These are phyloP conservation scores for Apiospora phragmitis DNA, from an alignment of 2,329 filamentous ascomycete genomes.

Conservation along the genomic window DNA sequence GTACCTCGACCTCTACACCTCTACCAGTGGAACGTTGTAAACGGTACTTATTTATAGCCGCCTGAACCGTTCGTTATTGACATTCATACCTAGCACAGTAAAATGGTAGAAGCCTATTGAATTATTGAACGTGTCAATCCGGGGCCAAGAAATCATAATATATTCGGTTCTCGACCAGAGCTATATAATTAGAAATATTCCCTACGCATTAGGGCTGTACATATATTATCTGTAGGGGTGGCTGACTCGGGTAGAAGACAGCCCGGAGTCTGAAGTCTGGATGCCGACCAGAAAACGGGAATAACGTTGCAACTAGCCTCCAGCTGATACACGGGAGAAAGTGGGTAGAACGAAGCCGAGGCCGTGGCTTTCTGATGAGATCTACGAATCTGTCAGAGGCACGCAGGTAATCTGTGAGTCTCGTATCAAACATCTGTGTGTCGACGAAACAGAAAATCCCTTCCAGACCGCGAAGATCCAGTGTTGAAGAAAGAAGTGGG, in stretches of 20 bases:
- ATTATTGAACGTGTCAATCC: not conserved
- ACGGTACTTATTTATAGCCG: not conserved
- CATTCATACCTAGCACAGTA: not conserved
- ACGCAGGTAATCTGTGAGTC: not conserved
- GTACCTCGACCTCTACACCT: too few species aligned
- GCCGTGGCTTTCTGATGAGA: not conserved
- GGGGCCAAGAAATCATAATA: not conserved
- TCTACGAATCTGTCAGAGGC: conserved; percentile 2
- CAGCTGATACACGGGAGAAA: conserved; percentile 5
- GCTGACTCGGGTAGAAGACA: not conserved
- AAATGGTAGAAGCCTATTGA: not conserved
- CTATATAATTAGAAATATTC: not conserved
- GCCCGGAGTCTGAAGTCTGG: not conserved
- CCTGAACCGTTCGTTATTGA: not conserved
- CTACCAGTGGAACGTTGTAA: not conserved
- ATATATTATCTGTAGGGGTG: not conserved
- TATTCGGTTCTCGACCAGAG: not conserved
- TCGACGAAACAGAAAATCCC: not conserved
- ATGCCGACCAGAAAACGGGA: not conserved
- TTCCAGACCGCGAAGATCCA: not conserved
- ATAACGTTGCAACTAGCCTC: not conserved
- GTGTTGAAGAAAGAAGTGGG: not conserved
- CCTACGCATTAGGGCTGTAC: not conserved
- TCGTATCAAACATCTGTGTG: not conserved
- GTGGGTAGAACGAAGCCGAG: not conserved